Evolutionary conservation across 106 monocot genomes (phyloP).

Genomic region (Narthecium ossifragum): DNA sequence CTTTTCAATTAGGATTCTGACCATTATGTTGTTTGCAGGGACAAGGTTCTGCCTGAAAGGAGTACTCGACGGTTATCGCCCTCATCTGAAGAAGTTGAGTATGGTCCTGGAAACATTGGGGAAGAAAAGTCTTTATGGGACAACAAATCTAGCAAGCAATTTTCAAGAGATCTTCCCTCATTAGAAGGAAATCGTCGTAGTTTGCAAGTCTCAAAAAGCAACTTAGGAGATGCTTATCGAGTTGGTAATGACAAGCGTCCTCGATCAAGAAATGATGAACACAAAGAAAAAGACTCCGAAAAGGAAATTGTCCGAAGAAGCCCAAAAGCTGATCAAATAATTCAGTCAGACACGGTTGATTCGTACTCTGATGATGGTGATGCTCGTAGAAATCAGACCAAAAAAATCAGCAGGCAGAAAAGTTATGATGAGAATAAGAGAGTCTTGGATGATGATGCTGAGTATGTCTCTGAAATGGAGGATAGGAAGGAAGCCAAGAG

Average conservation of each 20-base stretch:
- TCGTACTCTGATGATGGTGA: slow-evolving; percentile 42
- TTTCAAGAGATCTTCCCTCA: no score
- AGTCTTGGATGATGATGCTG: slow-evolving; percentile 36
- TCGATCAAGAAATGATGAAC: slow-evolving; percentile 13
- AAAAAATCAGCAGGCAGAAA: slow-evolving; percentile 38
- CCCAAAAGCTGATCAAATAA: slow-evolving; percentile 8
- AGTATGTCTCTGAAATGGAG: slow-evolving; percentile 42
- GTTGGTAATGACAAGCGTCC: slow-evolving; percentile 1
- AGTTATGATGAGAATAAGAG: slow-evolving; percentile 32
- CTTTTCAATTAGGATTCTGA: no score
- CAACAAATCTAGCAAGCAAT: slow-evolving; percentile 1
- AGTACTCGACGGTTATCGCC: slow-evolving; percentile 13
- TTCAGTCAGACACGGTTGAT: slow-evolving; percentile 2
- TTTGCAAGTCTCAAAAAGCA: slow-evolving; percentile 9
- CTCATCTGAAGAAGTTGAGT: slow-evolving; percentile 30
- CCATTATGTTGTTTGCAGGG: slow-evolving; percentile 43
- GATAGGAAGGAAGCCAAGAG: slow-evolving; percentile 55
- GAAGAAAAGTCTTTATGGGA: slow-evolving; percentile 17
- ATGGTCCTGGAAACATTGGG: slow-evolving; percentile 31
- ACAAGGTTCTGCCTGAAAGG: slow-evolving; percentile 16
- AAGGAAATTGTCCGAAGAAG: slow-evolving; percentile 21
- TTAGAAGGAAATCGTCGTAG: slow-evolving; percentile 10
- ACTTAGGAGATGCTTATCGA: not conserved
- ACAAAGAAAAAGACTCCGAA: slow-evolving; percentile 9
- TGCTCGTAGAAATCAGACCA: slow-evolving; percentile 8